Conservation (phyloP, 345 rosid genomes). For the Eucalyptus regnans region DNA sequence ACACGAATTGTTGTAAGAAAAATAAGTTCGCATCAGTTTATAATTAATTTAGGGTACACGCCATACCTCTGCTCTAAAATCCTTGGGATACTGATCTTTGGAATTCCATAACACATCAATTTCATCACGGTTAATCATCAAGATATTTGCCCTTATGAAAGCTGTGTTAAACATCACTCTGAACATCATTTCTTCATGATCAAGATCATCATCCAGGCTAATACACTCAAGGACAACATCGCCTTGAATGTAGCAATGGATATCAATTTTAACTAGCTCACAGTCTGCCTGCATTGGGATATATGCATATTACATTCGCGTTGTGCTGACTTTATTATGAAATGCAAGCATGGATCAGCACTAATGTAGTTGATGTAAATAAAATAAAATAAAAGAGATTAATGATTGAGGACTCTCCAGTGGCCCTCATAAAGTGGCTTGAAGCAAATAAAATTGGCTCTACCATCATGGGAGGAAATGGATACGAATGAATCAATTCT, state of each 20-base stretch:
- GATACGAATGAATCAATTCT: background rate
- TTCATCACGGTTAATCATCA: constrained; percentile 88
- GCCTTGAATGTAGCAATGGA: constrained; percentile 80
- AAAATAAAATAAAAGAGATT: background rate
- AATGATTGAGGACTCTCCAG: background rate
- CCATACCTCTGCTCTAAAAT: constrained; percentile 86
- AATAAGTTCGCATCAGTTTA: background rate
- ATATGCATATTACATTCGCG: background rate
- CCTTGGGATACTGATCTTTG: constrained; percentile 73
- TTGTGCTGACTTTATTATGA: background rate
- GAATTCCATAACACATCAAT: constrained; percentile 77
- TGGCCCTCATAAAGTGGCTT: background rate
- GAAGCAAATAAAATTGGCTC: background rate
- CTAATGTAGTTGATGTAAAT: background rate
- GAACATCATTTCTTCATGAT: constrained; percentile 70
- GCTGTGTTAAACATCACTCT: constrained; percentile 91
- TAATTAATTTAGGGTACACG: background rate
- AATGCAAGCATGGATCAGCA: background rate
- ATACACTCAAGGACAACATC: constrained; percentile 89
- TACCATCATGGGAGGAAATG: background rate
- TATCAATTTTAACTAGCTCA: constrained; percentile 75
- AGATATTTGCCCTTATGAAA: constrained; percentile 85
- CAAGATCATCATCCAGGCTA: constrained; percentile 67
- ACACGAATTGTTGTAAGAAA: background rate
- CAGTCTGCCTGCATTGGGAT: constrained; percentile 60